These are phyloP conservation scores for Penicillium brasilianum DNA, from an alignment of 2,329 filamentous ascomycete genomes.

Conservation along the genomic window DNA sequence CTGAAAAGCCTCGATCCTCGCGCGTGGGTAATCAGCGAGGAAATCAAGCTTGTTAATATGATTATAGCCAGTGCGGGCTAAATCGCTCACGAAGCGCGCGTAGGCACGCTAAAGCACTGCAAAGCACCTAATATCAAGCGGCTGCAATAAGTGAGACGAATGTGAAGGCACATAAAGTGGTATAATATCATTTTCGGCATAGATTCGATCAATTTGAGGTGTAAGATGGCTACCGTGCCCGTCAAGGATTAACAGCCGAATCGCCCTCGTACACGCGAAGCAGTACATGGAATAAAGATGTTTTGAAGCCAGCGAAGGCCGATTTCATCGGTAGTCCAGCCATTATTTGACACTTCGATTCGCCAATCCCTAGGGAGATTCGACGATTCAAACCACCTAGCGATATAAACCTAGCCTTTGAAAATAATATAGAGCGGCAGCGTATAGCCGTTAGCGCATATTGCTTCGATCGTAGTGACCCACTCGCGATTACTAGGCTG, in stretches of 20 bases:
- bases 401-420: not conserved
- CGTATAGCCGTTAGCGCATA: constrained; percentile 5
- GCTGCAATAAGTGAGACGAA: not conserved
- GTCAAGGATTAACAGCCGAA: constrained; percentile 1
- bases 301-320: constrained; percentile 11
- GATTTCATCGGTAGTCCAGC: constrained; percentile 11
- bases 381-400: constrained; percentile 5
- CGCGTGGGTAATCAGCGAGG: not conserved
- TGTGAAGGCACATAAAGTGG: not conserved
- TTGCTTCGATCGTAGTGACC: constrained; percentile 11
- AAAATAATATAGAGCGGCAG: constrained; percentile 11
- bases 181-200: not conserved
- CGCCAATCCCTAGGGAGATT: constrained; percentile 8
- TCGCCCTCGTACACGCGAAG: not conserved
- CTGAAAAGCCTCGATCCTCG: not conserved
- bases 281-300: constrained; percentile 7
- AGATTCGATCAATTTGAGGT: too few species aligned
- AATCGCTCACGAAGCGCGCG: not conserved
- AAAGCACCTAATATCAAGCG: not conserved
- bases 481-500: constrained; percentile 21
- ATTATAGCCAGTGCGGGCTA: not conserved
- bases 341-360: constrained; percentile 10
- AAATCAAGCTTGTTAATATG: too few species aligned
- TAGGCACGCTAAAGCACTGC: not conserved
- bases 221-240: not conserved